phyloP scores from a whole-genome alignment of 441 rosid species.

The Biscutella auriculata region DNA sequence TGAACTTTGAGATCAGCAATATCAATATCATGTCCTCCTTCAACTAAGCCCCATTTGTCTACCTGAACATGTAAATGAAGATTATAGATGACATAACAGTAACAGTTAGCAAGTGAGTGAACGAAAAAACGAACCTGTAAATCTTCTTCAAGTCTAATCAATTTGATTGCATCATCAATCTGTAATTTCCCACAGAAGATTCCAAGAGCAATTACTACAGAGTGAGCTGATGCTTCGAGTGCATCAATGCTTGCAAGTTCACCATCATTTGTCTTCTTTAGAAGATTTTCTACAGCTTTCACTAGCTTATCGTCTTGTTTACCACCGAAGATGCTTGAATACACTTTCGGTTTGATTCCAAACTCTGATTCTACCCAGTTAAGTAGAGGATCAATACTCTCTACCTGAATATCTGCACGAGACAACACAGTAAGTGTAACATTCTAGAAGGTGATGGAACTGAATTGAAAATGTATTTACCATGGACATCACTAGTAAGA shows the following conservation, averaged over 20 bases:
- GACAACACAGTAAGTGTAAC: background rate
- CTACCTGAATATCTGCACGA: constrained; percentile 56
- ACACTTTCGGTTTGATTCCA: constrained; percentile 66
- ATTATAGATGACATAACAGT: too few species aligned
- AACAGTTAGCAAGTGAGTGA: background rate
- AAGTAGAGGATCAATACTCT: constrained; percentile 81
- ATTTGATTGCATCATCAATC: constrained; percentile 79
- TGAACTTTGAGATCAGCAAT: constrained; percentile 92
- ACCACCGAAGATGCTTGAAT: constrained; percentile 77
- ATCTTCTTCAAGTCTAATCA: constrained; percentile 94
- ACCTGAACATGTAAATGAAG: constrained; percentile 33
- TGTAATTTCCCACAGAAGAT: constrained; percentile 60
- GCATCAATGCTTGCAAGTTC: constrained; percentile 91
- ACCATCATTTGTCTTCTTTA: constrained; percentile 59
- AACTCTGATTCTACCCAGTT: constrained; percentile 82
- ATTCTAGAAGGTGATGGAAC: background rate
- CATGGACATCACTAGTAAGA: constrained; percentile 50
- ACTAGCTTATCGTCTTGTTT: constrained; percentile 76
- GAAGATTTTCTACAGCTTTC: constrained; percentile 50
- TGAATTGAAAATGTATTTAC: constrained; percentile 25
- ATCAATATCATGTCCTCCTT: constrained; percentile 94
- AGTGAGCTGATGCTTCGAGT: constrained; percentile 77
- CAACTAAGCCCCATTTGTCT: constrained; percentile 90
- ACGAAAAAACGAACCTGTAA: constrained; percentile 48
- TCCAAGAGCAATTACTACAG: constrained; percentile 60